phyloP scores from a whole-genome alignment of 768 basidiomycete species.

The Leccinum aurantiacum region DNA sequence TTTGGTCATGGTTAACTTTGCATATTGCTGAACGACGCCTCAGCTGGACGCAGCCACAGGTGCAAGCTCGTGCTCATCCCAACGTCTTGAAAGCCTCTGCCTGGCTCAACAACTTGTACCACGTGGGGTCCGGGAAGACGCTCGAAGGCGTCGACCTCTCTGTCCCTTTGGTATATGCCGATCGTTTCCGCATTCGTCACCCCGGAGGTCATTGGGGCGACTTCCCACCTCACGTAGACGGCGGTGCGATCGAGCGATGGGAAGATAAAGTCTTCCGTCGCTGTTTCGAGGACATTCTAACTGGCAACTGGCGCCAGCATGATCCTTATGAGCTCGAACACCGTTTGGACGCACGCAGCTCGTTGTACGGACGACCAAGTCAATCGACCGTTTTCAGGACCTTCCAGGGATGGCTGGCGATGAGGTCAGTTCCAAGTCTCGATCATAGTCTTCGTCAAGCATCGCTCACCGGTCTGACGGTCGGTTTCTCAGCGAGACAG shows the following conservation, averaged over 20 bases:
- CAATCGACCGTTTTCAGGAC: constrained; percentile 58
- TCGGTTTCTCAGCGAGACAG: constrained; percentile 49
- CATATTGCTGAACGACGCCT: not conserved
- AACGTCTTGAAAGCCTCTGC: constrained; percentile 55
- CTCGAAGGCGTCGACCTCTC: constrained; percentile 58
- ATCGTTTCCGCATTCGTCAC: constrained; percentile 71
- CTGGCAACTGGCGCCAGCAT: constrained; percentile 61
- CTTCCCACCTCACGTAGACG: constrained; percentile 55
- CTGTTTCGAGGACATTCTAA: constrained; percentile 62
- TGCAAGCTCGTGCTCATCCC: constrained; percentile 68
- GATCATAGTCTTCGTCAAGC: not conserved
- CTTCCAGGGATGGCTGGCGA: constrained; percentile 78
- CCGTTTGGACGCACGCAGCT: constrained; percentile 58
- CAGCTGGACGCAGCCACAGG: constrained; percentile 55
- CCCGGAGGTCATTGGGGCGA: constrained; percentile 57
- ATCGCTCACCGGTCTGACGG: not conserved
- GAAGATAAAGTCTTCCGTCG: constrained; percentile 58
- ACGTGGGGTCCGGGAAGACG: constrained; percentile 36
- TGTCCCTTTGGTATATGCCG: constrained; percentile 67
- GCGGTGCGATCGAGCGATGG: constrained; percentile 75
- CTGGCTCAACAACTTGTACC: constrained; percentile 70
- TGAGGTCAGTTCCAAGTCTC: constrained; percentile 46
- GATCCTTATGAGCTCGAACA: constrained; percentile 65
- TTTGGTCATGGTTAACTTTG: not conserved
- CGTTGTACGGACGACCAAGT: constrained; percentile 58